A percentile compares a stretch with the other conserved stretches of the same genome.
Evolutionary conservation across 345 rosid species (phyloP).

Genomic region (Anastatica hierochuntica): DNA sequence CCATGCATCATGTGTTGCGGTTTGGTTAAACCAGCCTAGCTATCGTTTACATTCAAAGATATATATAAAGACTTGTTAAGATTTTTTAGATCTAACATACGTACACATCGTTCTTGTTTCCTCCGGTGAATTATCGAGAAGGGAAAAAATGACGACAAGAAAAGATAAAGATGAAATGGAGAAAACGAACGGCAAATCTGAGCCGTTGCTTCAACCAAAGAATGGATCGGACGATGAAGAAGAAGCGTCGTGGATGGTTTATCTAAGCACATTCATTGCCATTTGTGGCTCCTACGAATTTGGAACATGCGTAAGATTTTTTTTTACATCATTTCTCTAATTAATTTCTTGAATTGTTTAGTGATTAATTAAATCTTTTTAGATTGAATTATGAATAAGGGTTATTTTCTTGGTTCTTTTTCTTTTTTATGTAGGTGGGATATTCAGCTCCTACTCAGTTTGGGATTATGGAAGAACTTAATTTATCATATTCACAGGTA

Average conservation of each 20-base stretch:
- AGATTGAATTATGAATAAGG: not conserved
- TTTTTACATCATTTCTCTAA: not conserved
- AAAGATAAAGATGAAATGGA: conserved; percentile 9
- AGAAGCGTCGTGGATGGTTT: conserved; percentile 35
- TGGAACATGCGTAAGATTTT: conserved; percentile 39
- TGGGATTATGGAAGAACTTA: conserved; percentile 40
- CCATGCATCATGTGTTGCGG: not conserved
- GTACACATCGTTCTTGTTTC: too few relatives aligned
- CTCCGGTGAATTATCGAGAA: conserved; percentile 8
- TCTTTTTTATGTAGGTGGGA: conserved; percentile 28
- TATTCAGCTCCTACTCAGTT: conserved; percentile 48
- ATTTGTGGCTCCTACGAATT: conserved; percentile 47
- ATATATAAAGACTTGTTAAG: too few relatives aligned
- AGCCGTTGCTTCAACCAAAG: conserved; percentile 47
- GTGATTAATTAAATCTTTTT: not conserved
- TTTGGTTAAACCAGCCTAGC: conserved; percentile 6
- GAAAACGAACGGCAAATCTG: conserved; percentile 6
- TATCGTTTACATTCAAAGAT: not conserved
- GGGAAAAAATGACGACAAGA: conserved; percentile 14
- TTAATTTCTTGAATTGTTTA: not conserved
- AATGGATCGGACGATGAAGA: conserved; percentile 7
- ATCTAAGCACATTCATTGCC: conserved; percentile 39
- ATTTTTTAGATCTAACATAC: too few relatives aligned
- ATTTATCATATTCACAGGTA: conserved; percentile 36
- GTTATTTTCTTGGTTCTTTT: not conserved